These are phyloP conservation scores for Stachybotrys chlorohalonatus DNA, from an alignment of 2,329 filamentous ascomycete genomes.

Conservation along the genomic window DNA sequence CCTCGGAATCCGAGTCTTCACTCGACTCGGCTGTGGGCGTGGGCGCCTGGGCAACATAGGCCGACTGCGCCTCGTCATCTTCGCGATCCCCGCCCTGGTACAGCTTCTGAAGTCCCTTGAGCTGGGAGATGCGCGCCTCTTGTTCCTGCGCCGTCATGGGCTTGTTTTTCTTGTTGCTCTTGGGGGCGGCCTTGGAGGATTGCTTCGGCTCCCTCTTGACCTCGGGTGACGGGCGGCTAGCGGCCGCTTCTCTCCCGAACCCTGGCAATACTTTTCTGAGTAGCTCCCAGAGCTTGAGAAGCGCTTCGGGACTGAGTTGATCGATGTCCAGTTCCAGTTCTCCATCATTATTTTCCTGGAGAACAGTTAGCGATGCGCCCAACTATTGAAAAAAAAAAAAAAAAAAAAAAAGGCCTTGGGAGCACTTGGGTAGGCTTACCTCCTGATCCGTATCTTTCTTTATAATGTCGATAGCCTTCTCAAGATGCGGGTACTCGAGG, in stretches of 20 bases:
- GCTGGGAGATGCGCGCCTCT: constrained; percentile 52
- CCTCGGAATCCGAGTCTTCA: constrained; percentile 38
- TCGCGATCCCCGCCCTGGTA: constrained; percentile 25
- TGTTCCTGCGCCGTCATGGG: constrained; percentile 65
- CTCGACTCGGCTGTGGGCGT: constrained; percentile 24
- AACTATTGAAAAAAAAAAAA: background rate
- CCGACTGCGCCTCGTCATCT: constrained; percentile 19
- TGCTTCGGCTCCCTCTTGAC: constrained; percentile 19
- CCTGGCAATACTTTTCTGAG: constrained; percentile 32
- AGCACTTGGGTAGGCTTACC: constrained; percentile 39
- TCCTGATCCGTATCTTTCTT: constrained; percentile 72
- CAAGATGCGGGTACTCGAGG: constrained; percentile 69
- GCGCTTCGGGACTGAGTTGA: constrained; percentile 44
- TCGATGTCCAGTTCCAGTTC: constrained; percentile 54
- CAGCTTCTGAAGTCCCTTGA: constrained; percentile 43
- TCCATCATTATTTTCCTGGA: constrained; percentile 48
- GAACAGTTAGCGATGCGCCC: constrained; percentile 4
- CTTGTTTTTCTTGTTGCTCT: constrained; percentile 55
- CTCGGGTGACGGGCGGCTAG: constrained; percentile 19
- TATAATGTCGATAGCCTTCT: constrained; percentile 79
- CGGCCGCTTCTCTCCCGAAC: constrained; percentile 25
- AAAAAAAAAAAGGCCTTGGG: background rate
- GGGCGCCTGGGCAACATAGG: constrained; percentile 13
- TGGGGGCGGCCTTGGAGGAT: constrained; percentile 20
- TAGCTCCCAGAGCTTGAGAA: constrained; percentile 41